Evolutionary conservation across 192 early-diverging fungal species (phyloP).

Genomic region (Podila minutissima): DNA sequence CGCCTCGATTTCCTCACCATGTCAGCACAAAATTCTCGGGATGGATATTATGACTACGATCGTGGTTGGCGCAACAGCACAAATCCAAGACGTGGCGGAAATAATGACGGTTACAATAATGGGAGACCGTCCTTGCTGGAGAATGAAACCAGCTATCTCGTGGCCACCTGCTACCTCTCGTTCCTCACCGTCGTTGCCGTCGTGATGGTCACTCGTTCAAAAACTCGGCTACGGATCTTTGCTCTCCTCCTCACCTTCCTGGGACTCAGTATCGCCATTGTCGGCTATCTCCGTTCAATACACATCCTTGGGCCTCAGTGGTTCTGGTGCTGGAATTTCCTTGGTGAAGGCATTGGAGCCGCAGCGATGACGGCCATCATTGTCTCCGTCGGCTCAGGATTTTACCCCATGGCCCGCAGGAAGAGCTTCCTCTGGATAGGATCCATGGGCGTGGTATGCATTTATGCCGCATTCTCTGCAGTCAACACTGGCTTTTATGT

Average conservation of each 20-base stretch:
- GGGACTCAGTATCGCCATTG: slow-evolving; percentile 4
- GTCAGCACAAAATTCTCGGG: neutral
- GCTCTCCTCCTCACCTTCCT: slow-evolving; percentile 10
- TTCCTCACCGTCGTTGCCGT: slow-evolving; percentile 16
- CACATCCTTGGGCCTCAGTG: neutral
- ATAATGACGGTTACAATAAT: no score
- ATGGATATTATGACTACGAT: neutral
- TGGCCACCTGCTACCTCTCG: slow-evolving; percentile 18
- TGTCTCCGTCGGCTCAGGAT: slow-evolving; percentile 29
- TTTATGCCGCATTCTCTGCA: slow-evolving; percentile 12
- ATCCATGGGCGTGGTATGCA: slow-evolving; percentile 9
- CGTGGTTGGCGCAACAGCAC: neutral
- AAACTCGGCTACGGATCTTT: slow-evolving; percentile 18
- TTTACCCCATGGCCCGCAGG: slow-evolving; percentile 29
- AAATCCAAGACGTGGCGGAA: neutral
- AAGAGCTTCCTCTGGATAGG: slow-evolving; percentile 18
- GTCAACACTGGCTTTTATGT: slow-evolving; percentile 13
- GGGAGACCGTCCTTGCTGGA: neutral
- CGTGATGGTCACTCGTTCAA: slow-evolving; percentile 17
- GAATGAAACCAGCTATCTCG: neutral
- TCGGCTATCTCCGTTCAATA: slow-evolving; percentile 5
- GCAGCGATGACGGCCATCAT: slow-evolving; percentile 13
- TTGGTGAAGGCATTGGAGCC: slow-evolving; percentile 19
- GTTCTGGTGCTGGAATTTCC: slow-evolving; percentile 40
- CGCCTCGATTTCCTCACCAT: neutral